These are phyloP conservation scores for Talaromyces rugulosus DNA, from an alignment of 2,329 filamentous ascomycete species.

Conservation along the genomic window DNA sequence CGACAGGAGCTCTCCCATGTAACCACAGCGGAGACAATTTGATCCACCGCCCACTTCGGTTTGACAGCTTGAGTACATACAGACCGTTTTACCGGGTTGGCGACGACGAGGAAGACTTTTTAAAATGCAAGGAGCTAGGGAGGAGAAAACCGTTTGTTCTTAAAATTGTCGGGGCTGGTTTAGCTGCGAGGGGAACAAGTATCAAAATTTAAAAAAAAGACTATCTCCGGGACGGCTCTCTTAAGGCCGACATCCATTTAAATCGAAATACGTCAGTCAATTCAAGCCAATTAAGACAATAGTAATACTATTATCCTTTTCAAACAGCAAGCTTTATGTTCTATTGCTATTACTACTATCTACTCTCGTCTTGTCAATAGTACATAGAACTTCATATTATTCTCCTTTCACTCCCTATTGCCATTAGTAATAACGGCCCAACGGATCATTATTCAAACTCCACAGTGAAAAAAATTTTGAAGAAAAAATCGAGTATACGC, in stretches of 20 bases:
- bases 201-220: neutral
- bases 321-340: neutral
- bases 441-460: neutral
- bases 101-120: slow-evolving; percentile 1
- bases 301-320: neutral
- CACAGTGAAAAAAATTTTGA: neutral
- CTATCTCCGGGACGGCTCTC: neutral
- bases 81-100: slow-evolving; percentile 8
- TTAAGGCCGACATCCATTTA: neutral
- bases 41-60: neutral
- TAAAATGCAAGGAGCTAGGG: neutral
- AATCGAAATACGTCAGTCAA: neutral
- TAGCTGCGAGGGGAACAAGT: neutral
- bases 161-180: neutral
- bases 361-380: neutral
- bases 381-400: neutral
- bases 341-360: neutral
- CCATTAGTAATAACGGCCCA: neutral
- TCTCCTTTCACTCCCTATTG: neutral
- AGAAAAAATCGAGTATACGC: neutral
- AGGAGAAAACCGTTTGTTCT: neutral
- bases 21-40: neutral
- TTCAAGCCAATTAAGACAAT: neutral
- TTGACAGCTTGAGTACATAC: neutral
- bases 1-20: neutral